Conservation (phyloP, 345 rosid genomes). For the Streptanthus diversifolius region DNA sequence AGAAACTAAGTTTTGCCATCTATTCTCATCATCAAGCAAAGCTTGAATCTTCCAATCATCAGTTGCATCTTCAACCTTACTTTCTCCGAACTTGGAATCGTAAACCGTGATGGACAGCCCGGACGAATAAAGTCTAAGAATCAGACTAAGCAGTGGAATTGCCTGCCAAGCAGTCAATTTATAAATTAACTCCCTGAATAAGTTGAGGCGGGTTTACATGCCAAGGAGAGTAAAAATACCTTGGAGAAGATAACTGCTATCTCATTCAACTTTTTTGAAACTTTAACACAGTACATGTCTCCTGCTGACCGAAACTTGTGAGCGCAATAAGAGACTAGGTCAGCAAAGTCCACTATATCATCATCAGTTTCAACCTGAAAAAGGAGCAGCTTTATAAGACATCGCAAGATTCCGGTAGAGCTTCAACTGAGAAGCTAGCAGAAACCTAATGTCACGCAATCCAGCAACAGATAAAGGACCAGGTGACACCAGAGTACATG, state of each 20-base stretch:
- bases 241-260: conserved; percentile 41
- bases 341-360: conserved; percentile 46
- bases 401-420: background rate
- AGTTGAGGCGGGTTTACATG: conserved; percentile 9
- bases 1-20: conserved; percentile 42
- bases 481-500: conserved; percentile 5
- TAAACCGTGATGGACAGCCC: conserved; percentile 46
- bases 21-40: conserved; percentile 45
- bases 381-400: background rate
- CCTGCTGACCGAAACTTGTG: conserved; percentile 51
- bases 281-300: conserved; percentile 39
- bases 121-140: conserved; percentile 65
- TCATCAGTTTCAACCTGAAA: conserved; percentile 51
- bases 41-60: conserved; percentile 38
- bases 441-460: conserved; percentile 3
- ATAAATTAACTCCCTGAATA: conserved; percentile 22
- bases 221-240: conserved; percentile 46
- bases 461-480: conserved; percentile 13
- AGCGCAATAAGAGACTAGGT: conserved; percentile 70
- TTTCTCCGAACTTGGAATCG: conserved; percentile 30
- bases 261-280: conserved; percentile 49
- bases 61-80: conserved; percentile 37
- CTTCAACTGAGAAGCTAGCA: conserved; percentile 11
- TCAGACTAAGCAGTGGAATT: conserved; percentile 42
- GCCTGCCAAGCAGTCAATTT: conserved; percentile 48